These are phyloP conservation scores for Penicillium tannophilum DNA, from an alignment of 495 filamentous ascomycete species.

Conservation along the genomic window DNA sequence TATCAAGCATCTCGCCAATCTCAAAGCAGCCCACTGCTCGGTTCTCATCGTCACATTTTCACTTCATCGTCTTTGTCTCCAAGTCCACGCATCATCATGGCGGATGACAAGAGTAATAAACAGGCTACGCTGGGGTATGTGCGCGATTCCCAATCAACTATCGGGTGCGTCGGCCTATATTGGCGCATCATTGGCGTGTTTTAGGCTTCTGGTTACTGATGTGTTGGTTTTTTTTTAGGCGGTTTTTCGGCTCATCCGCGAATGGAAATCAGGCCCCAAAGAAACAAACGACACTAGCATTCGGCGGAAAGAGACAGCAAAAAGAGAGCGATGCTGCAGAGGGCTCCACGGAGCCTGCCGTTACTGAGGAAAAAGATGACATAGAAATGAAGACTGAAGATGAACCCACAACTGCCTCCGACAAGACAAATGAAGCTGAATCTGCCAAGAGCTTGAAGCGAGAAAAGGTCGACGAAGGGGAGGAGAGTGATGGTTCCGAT, in stretches of 20 bases:
- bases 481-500: constrained; percentile 53
- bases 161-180: constrained; percentile 67
- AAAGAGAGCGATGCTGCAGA: constrained; percentile 24
- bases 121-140: constrained; percentile 96
- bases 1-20: background rate
- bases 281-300: constrained; percentile 75
- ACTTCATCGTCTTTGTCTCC: background rate
- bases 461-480: constrained; percentile 36
- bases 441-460: constrained; percentile 34
- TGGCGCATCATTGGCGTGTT: background rate
- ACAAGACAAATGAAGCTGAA: constrained; percentile 11
- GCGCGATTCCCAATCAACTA: constrained; percentile 72
- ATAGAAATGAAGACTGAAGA: constrained; percentile 41
- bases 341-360: constrained; percentile 10
- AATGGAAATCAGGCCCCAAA: constrained; percentile 48
- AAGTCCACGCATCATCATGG: constrained; percentile 29
- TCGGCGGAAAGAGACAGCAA: constrained; percentile 47
- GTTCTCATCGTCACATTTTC: background rate
- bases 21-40: background rate
- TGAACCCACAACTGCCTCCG: constrained; percentile 14
- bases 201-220: background rate
- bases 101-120: constrained; percentile 54
- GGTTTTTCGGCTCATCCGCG: constrained; percentile 48
- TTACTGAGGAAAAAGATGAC: constrained; percentile 38
- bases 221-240: constrained; percentile 24